Percentiles rank a stretch among this genome's conserved stretches.
Conservation (phyloP, 306 rosid species). For the Delonix regia region DNA sequence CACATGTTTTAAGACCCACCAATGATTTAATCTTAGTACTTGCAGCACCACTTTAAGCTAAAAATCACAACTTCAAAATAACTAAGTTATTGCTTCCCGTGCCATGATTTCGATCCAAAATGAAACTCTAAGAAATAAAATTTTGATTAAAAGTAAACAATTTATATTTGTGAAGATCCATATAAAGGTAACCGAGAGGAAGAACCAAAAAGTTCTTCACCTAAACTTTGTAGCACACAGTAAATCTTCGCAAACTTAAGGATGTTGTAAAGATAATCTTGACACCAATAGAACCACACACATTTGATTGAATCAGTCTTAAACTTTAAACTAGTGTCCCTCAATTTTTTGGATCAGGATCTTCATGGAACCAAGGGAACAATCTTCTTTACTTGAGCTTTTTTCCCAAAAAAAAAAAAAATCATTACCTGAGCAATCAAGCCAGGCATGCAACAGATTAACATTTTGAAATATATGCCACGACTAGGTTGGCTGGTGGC, state of each 20-base stretch:
- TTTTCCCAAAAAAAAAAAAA: too few relatives aligned
- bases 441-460: neutral
- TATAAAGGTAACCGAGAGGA: neutral
- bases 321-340: neutral
- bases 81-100: neutral
- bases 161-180: neutral
- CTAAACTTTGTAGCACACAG: neutral
- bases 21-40: neutral
- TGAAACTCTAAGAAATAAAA: neutral
- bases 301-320: neutral
- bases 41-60: slow-evolving; percentile 1
- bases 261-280: neutral
- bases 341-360: neutral
- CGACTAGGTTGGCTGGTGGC: too few relatives aligned
- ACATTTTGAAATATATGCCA: neutral
- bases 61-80: neutral
- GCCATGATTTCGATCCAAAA: neutral
- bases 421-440: too few relatives aligned
- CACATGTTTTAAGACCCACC: neutral
- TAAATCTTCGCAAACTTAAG: neutral
- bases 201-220: neutral
- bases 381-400: neutral
- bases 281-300: neutral
- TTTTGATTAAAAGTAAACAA: neutral
- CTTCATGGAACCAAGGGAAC: neutral